Conservation (phyloP, 164 flowering plant genomes). For the Macadamia tetraphylla region DNA sequence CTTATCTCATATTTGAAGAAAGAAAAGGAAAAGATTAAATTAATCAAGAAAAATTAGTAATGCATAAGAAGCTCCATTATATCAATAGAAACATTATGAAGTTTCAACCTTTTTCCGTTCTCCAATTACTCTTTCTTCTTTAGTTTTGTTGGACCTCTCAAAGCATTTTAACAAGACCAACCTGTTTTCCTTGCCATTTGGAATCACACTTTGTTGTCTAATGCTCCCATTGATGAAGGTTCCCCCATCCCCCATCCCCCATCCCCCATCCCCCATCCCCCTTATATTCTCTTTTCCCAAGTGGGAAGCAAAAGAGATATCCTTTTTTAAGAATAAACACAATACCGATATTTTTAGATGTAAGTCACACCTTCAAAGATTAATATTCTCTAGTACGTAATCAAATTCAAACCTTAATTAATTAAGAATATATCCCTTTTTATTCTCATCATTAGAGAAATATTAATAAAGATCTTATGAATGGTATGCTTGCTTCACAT, state of each 20-base stretch:
- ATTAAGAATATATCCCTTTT: too few species aligned
- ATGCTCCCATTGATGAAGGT: slow-evolving; percentile 23
- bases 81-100: neutral
- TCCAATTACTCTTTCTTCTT: slow-evolving; percentile 1
- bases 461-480: too few species aligned
- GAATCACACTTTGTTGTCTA: slow-evolving; percentile 21
- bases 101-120: neutral
- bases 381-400: neutral
- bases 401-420: too few species aligned
- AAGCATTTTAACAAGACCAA: slow-evolving; percentile 14
- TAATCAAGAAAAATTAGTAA: neutral
- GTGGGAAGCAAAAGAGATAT: slow-evolving; percentile 53
- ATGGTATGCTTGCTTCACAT: too few species aligned
- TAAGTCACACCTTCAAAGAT: slow-evolving; percentile 17
- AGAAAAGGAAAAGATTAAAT: neutral
- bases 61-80: neutral
- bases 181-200: slow-evolving; percentile 32
- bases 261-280: slow-evolving; percentile 19
- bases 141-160: slow-evolving; percentile 3
- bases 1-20: too few species aligned
- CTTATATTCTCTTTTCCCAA: slow-evolving; percentile 25
- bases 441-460: too few species aligned
- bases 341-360: slow-evolving; percentile 17
- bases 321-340: slow-evolving; percentile 41
- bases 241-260: slow-evolving; percentile 18